These are phyloP conservation scores for Termitomyces bulborhizus DNA, from an alignment of 768 basidiomycete species.

Conservation along the genomic window DNA sequence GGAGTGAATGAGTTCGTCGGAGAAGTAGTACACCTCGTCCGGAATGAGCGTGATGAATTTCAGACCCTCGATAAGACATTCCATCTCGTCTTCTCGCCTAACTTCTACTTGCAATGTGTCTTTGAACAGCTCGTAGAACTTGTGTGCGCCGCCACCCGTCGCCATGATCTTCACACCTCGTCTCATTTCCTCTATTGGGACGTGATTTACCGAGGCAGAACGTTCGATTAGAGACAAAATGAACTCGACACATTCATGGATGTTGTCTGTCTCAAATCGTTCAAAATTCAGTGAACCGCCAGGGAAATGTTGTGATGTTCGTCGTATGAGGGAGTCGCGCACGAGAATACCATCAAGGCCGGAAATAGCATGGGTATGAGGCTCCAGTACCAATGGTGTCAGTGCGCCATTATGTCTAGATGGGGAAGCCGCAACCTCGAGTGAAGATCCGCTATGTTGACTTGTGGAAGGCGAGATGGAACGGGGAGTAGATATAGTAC, in stretches of 20 bases:
- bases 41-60: conserved; percentile 96
- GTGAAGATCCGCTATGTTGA: conserved; percentile 20
- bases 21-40: conserved; percentile 97
- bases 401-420: conserved; percentile 63
- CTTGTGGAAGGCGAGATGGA: conserved; percentile 37
- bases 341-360: conserved; percentile 38
- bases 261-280: conserved; percentile 90
- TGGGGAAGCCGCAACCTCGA: conserved; percentile 21
- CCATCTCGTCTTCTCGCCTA: conserved; percentile 95
- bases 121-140: conserved; percentile 81
- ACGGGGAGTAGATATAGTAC: conserved; percentile 38
- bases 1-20: conserved; percentile 88
- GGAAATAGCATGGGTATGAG: conserved; percentile 29
- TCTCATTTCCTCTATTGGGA: conserved; percentile 87
- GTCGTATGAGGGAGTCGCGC: conserved; percentile 61
- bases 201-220: conserved; percentile 80
- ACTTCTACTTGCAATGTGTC: conserved; percentile 79
- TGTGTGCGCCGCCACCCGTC: conserved; percentile 96
- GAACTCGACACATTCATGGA: conserved; percentile 79
- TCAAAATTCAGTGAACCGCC: conserved; percentile 98
- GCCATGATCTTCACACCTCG: conserved; percentile 94
- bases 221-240: conserved; percentile 81
- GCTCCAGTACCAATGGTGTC: conserved; percentile 72
- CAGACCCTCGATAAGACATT: conserved; percentile 92
- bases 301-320: conserved; percentile 78